A percentile compares a stretch with the other conserved stretches of the same genome.
Conservation (phyloP, 352 stramenopile species). For the Pythium vanterpoolii region DNA sequence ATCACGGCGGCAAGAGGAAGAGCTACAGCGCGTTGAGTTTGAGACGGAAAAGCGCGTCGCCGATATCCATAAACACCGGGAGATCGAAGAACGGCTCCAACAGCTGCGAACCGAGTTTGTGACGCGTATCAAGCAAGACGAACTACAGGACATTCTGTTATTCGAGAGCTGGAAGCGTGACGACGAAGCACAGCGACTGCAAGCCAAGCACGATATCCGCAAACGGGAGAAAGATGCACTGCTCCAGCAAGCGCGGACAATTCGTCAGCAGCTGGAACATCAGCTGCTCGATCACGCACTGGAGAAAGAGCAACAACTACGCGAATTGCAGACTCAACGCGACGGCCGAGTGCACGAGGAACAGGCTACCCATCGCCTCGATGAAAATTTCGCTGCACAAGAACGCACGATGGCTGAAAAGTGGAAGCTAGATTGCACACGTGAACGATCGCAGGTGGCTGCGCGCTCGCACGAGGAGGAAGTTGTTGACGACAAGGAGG, state of each 20-base stretch:
- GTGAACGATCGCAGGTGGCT: not conserved
- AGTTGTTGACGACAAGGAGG: not conserved
- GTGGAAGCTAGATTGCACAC: not conserved
- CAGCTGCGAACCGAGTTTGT: conserved; percentile 68
- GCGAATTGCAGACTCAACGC: conserved; percentile 24
- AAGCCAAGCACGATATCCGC: conserved; percentile 31
- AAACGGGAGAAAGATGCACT: conserved; percentile 41
- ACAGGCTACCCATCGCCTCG: not conserved
- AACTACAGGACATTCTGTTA: conserved; percentile 62
- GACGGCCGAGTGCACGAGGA: conserved; percentile 14
- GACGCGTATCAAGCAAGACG: conserved; percentile 65
- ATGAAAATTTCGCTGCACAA: not conserved
- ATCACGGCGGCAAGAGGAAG: conserved; percentile 73
- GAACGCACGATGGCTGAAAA: conserved; percentile 5
- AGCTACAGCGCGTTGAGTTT: conserved; percentile 66
- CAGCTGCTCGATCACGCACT: conserved; percentile 23
- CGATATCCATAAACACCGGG: conserved; percentile 52
- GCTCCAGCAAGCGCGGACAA: conserved; percentile 45
- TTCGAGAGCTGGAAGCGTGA: conserved; percentile 76
- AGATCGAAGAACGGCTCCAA: conserved; percentile 66
- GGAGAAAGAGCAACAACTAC: conserved; percentile 22
- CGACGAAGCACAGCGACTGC: conserved; percentile 42
- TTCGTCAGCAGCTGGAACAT: conserved; percentile 39
- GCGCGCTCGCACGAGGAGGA: not conserved
- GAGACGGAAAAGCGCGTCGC: conserved; percentile 63